Evolutionary conservation across 2,329 filamentous ascomycete species (phyloP), one percentile per base, ranked within the genome.

Genomic region (Botrytis pseudocinerea): DNA sequence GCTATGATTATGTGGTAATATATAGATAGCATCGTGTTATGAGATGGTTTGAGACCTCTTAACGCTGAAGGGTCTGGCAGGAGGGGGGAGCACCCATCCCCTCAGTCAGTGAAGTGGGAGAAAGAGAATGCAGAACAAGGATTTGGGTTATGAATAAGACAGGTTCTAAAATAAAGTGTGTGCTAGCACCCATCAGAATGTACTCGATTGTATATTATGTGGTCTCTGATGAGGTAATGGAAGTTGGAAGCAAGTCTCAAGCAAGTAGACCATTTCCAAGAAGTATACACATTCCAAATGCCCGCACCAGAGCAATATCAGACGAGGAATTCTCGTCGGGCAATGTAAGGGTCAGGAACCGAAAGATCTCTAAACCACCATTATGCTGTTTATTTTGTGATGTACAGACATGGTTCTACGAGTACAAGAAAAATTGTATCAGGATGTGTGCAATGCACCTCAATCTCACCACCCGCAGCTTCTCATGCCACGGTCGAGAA

Each of bases 341-440:
- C 40, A 57, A 40, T 22, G 48, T 35, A 68, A 42, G 60, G n/a
- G 61, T 60, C 60, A 25, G 70, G 44, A 32, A 48, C n/a, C 18
- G 20, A 38, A 61, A 25, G 59, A 62, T 48, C 59, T 76, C 62
- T 74, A 76, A 74, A 73, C 74, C 74, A 75, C 73, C 72, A 76
- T 77, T 76, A 77, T 78, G 75, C 77, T 74, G 73, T 75, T 76
- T 78, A 76, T 75, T 78, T 69, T 76, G 71, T 76, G 75, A 76
- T 76, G 74, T 76, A 76, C 75, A 76, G 75, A 76, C 70, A 74
- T 75, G 54, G 65, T 42, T 68, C 65, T 68, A 68, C 48, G 65
- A 68, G 48, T 57, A 76, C 74, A 76, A 76, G 75, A 70, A 73
- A 74, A 76, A 76, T 62, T 66, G 73, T 69, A 74, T 73, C 54